These are phyloP conservation scores for Scheffersomyces cryptocercus DNA, from an alignment of 1,139 yeast genomes.

Conservation along the genomic window DNA sequence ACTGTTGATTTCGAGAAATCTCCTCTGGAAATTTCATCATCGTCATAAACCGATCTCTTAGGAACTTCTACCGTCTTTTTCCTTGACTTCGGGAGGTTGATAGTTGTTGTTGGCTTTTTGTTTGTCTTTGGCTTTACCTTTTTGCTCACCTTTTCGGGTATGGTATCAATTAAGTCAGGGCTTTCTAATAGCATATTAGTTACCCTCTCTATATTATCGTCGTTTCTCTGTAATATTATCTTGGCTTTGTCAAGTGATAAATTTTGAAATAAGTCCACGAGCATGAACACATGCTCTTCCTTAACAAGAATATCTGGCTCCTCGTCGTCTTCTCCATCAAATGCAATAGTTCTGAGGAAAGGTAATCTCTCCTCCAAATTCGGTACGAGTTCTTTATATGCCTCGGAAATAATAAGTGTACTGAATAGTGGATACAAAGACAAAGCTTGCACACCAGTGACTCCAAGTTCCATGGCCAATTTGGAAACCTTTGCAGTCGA, in stretches of 20 bases:
- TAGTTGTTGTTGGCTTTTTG: constrained; percentile 3
- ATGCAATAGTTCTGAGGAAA: constrained; percentile 28
- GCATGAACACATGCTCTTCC: constrained; percentile 39
- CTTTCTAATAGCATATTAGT: constrained; percentile 65
- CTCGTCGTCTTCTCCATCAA: constrained; percentile 4
- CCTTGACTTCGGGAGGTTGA: constrained; percentile 4
- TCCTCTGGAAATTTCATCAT: constrained; percentile 28
- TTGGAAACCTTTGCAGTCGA: constrained; percentile 45
- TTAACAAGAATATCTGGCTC: constrained; percentile 17
- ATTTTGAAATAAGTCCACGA: constrained; percentile 63
- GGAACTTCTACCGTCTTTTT: constrained; percentile 1
- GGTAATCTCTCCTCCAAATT: constrained; percentile 51
- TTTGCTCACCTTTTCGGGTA: constrained; percentile 11
- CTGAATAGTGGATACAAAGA: constrained; percentile 54
- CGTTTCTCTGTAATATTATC: constrained; percentile 46
- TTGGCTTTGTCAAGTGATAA: constrained; percentile 46
- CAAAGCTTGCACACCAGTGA: constrained; percentile 42
- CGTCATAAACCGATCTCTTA: constrained; percentile 27
- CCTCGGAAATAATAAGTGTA: constrained; percentile 47
- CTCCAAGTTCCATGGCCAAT: constrained; percentile 44
- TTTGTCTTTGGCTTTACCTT: constrained; percentile 14
- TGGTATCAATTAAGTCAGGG: constrained; percentile 40
- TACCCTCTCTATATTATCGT: constrained; percentile 56
- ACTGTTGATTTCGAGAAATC: constrained; percentile 16
- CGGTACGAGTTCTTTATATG: constrained; percentile 47